Base-by-base conservation (phyloP, 2,329 filamentous ascomycete species). In the Zymoseptoria ardabiliae region DNA sequence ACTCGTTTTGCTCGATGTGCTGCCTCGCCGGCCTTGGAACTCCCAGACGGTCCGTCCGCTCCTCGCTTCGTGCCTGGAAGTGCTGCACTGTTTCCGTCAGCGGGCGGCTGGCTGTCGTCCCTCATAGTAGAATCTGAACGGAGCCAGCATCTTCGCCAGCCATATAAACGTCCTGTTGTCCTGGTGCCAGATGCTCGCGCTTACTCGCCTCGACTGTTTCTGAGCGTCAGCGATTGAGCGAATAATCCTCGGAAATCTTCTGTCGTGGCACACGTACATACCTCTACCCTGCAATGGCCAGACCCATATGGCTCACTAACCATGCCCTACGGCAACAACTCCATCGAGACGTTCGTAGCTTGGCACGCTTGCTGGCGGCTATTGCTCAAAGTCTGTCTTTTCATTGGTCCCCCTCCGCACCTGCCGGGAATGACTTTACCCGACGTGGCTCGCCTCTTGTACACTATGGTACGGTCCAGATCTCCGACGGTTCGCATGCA, bases 1-100 rank as follows among this genome's bases (percentile, higher is more conserved):
- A 70, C 83, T 52, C 84, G 79, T 70, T 87, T 88, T 51, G 73
- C 72, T 35, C 75, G 74, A 48, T 63, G 62, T 41, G 59, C 58
- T 35, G 59, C 48, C 70, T 66, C 63, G 50, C 54, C 56, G 50
- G 59, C 59, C 52, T 59, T 60, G 45, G 63, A 56, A 23, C 53
- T 53, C 48, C 58, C 60, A 20, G 56, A 48, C 45, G 58, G 51
- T 53, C 59, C 41, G 23, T 57, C 50, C 13, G 41, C 41, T 53
- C 57, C 45, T 41, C 64, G 59, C 57, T 67, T 66, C 20, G 50
- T 58, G 23, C 59, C 61, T 11, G 55, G 45, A 22, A 28, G 21
- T n/a, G 54, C 53, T 23, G n/a, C 11, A 22, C 50, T 35, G 21
- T 49, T 51, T 17, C 49, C 49, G 19, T 60, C 59, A 25, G 30